Evolutionary conservation across 169 alveolate species (phyloP).

Genomic region (Eimeria praecox): DNA sequence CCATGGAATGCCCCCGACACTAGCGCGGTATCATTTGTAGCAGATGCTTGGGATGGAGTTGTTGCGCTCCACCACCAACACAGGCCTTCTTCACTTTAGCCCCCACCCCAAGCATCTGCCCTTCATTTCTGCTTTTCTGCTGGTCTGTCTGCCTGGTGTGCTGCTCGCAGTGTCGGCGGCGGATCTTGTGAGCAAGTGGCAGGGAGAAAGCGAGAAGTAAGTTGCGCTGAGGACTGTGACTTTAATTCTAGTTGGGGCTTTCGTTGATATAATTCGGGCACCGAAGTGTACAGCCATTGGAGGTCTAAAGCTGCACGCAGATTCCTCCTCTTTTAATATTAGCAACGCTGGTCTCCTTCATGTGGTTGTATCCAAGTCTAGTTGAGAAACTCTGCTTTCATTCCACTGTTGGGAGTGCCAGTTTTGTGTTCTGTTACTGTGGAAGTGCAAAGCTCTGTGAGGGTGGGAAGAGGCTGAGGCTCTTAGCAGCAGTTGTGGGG

Average conservation of each 20-base stretch:
- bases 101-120: too few relatives aligned
- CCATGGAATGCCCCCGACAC: background rate
- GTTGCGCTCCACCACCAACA: background rate
- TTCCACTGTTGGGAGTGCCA: background rate
- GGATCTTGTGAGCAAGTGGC: constrained; percentile 98
- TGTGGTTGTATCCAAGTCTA: background rate
- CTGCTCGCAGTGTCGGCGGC: constrained; percentile 94
- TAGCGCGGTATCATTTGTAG: background rate
- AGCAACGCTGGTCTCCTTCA: background rate
- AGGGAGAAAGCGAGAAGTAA: constrained; percentile 99
- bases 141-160: background rate
- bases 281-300: background rate
- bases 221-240: constrained; percentile 41
- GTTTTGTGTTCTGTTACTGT: background rate
- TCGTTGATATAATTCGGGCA: background rate
- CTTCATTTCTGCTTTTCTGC: background rate
- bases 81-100: too few relatives aligned
- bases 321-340: background rate
- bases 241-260: background rate
- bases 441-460: background rate
- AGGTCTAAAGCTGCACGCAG: background rate
- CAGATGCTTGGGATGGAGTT: background rate
- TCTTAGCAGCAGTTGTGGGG: background rate
- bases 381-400: background rate
- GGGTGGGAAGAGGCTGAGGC: background rate